phyloP scores from a whole-genome alignment of 1,139 yeast genomes.

The Pichia norvegensis region DNA sequence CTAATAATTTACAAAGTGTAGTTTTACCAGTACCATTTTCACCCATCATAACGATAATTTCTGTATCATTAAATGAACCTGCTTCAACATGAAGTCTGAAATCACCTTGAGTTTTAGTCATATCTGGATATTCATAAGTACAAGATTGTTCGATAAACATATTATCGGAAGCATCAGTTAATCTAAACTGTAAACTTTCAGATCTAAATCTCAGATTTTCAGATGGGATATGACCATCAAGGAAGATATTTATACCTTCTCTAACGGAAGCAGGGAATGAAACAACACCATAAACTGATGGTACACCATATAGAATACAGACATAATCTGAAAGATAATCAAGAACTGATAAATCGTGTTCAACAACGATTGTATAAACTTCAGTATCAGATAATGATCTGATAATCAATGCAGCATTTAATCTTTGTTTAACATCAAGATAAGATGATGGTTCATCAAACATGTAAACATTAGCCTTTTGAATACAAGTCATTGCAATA shows the following conservation, averaged over 20 bases:
- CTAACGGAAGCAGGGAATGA: constrained; percentile 93
- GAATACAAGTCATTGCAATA: constrained; percentile 94
- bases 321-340: constrained; percentile 94
- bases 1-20: constrained; percentile 87
- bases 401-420: constrained; percentile 91
- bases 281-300: constrained; percentile 97
- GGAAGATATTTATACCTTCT: constrained; percentile 96
- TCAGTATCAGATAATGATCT: constrained; percentile 74
- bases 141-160: constrained; percentile 71
- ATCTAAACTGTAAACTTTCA: constrained; percentile 87
- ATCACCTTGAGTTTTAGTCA: constrained; percentile 93
- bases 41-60: constrained; percentile 98
- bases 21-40: constrained; percentile 99
- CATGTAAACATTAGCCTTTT: constrained; percentile 93
- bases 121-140: constrained; percentile 66
- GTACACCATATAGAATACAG: constrained; percentile 94
- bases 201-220: constrained; percentile 96
- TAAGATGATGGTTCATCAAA: constrained; percentile 98
- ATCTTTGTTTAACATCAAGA: constrained; percentile 96
- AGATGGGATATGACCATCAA: constrained; percentile 95
- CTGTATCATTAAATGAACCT: constrained; percentile 94
- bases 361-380: constrained; percentile 86
- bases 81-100: constrained; percentile 72
- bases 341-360: constrained; percentile 94
- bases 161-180: constrained; percentile 85